Evolutionary conservation across 2,329 filamentous ascomycete genomes (phyloP), one percentile per base, ranked within the genome.

Genomic region (Ophiostoma angusticollis): DNA sequence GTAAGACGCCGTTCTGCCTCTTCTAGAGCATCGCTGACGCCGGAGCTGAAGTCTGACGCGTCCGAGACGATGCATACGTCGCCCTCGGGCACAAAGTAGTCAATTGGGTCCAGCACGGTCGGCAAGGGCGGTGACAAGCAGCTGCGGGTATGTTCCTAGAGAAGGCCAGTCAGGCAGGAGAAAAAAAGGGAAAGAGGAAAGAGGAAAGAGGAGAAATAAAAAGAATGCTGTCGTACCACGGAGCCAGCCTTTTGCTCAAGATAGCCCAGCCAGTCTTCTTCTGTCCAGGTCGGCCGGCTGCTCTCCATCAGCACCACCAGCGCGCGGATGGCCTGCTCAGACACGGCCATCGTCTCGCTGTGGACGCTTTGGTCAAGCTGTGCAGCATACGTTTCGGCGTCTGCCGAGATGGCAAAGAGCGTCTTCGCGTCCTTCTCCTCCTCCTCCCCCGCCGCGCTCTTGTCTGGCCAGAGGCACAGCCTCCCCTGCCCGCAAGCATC

Each of bases 31-130:
- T 46, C 39, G 6, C 46, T 43, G 1, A 43, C 12, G 2, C 31
- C 12, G 1, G 45, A 49, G 27, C 42, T 44, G 2, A 45, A 28
- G 4, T 47, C 44, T 7, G 49, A 49, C 8, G 31, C 38, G 1
- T 45, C 43, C 3, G 41, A 42, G 3, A 49, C 31, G 5, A 35
- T 12, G 9, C 40, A 48, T 0, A 14, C 44, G 3, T 45, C 41
- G 5, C 38, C 39, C 1, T 41, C 37, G 3, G 44, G 39, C 0
- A 45, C 13, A 17, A 39, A 42, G n/a, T 37, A 22, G 0, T 40
- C 39, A 2, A 28, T 11, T 4, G 21, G 24, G 5, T 22, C n/a
- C 4, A 30, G 19, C 9, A 40, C 17, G 1, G 44, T 40, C 4
- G 40, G 35, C 11, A 49, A 16, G 3, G 42, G 47, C 1, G 42